Evolutionary conservation across 2,329 filamentous ascomycete genomes (phyloP).

Genomic region (Pestalotiopsis sp.): DNA sequence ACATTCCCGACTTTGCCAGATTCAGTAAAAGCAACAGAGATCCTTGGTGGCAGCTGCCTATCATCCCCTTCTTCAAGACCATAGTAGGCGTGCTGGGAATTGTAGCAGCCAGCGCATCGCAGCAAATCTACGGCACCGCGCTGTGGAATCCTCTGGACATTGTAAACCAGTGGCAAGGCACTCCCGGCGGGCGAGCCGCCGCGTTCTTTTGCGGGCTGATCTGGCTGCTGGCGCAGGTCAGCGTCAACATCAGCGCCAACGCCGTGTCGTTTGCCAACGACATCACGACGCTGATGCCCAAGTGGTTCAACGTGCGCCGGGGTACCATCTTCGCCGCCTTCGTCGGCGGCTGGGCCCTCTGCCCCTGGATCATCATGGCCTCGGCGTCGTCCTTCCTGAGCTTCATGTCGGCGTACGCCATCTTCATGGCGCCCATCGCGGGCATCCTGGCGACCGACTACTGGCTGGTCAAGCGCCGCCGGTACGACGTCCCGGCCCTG

Average conservation of each 20-base stretch:
- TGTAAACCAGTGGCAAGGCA: conserved; percentile 41
- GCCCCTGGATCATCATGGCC: conserved; percentile 38
- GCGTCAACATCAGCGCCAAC: conserved; percentile 33
- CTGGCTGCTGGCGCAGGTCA: conserved; percentile 43
- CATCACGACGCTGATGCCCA: conserved; percentile 31
- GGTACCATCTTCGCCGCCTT: conserved; percentile 33
- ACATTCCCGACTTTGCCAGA: conserved; percentile 46
- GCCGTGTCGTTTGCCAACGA: conserved; percentile 34
- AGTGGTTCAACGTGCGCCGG: conserved; percentile 34
- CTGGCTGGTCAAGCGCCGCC: conserved; percentile 32
- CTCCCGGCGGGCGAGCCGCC: conserved; percentile 31
- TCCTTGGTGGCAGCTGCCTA: conserved; percentile 49
- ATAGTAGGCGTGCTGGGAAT: conserved; percentile 50
- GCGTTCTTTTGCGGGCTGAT: conserved; percentile 33
- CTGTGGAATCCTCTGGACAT: conserved; percentile 54
- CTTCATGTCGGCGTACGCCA: conserved; percentile 35
- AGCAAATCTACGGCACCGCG: conserved; percentile 45
- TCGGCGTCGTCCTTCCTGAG: conserved; percentile 32
- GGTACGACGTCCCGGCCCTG: conserved; percentile 39
- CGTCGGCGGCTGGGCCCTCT: conserved; percentile 36
- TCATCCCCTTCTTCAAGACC: conserved; percentile 51
- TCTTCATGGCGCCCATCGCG: conserved; percentile 37
- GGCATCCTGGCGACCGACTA: conserved; percentile 26
- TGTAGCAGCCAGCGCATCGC: conserved; percentile 48
- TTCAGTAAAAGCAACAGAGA: conserved; percentile 43